These are phyloP conservation scores for Candolleomyces aberdarensis DNA, from an alignment of 768 basidiomycete species.

Conservation along the genomic window DNA sequence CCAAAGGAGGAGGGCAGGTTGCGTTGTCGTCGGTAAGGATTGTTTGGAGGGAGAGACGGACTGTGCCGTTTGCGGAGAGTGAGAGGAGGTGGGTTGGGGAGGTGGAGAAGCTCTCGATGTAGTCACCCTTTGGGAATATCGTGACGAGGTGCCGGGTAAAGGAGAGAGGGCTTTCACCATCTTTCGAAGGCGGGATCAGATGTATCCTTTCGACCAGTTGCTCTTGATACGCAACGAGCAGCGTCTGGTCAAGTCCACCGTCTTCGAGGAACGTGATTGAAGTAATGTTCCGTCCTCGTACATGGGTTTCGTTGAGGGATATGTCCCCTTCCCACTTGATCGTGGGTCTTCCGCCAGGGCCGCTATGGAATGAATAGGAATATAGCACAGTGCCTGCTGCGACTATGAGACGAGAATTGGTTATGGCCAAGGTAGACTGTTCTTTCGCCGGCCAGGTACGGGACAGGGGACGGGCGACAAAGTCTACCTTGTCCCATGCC, in stretches of 20 bases:
- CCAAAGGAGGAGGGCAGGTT: constrained; percentile 28
- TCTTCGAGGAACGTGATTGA: constrained; percentile 48
- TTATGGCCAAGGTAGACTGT: constrained; percentile 57
- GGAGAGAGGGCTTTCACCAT: constrained; percentile 16
- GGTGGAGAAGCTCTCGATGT: constrained; percentile 56
- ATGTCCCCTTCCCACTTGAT: constrained; percentile 46
- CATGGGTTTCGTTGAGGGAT: constrained; percentile 31
- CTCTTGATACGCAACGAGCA: constrained; percentile 59
- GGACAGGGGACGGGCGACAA: constrained; percentile 64
- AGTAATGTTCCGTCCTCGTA: constrained; percentile 48
- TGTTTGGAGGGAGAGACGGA: constrained; percentile 20
- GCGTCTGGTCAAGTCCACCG: constrained; percentile 36
- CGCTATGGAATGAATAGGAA: constrained; percentile 47
- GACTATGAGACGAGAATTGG: constrained; percentile 51
- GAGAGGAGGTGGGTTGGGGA: constrained; percentile 45
- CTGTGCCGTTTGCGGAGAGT: constrained; percentile 55
- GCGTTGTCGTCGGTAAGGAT: neutral
- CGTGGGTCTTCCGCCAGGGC: constrained; percentile 34
- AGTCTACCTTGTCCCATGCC: constrained; percentile 48
- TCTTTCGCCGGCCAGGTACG: constrained; percentile 53
- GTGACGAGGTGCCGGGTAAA: constrained; percentile 19
- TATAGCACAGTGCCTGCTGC: constrained; percentile 58
- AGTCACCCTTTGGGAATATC: constrained; percentile 39
- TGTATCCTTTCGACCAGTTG: constrained; percentile 51
- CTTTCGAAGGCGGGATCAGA: constrained; percentile 16